A percentile compares a stretch with the other conserved stretches of the same genome.
Conservation (phyloP, 2,329 filamentous ascomycete genomes). For the Boeremia lycopersici region DNA sequence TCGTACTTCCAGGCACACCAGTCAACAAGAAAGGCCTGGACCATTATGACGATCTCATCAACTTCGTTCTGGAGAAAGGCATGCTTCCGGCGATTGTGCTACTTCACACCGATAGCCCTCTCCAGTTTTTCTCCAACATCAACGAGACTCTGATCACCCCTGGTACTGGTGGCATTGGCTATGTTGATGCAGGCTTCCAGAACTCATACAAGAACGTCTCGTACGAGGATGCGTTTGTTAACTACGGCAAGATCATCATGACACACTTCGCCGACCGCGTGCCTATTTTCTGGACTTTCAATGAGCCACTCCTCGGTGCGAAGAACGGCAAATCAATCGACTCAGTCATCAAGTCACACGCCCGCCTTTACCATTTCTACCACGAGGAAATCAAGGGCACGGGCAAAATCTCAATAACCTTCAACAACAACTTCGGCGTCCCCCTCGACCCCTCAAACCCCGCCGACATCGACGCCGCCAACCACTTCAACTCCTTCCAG, state of each 20-base stretch:
- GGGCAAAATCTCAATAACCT: conserved; percentile 58
- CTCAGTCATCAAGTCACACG: conserved; percentile 53
- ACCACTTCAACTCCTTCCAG: conserved; percentile 53
- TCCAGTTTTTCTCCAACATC: conserved; percentile 51
- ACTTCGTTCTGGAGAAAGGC: conserved; percentile 56
- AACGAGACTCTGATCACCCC: conserved; percentile 25
- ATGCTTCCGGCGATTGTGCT: conserved; percentile 58
- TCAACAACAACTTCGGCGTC: conserved; percentile 50
- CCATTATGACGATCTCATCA: conserved; percentile 62
- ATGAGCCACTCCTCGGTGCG: conserved; percentile 56
- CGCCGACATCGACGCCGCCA: conserved; percentile 53
- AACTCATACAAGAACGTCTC: conserved; percentile 49
- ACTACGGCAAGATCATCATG: conserved; percentile 61
- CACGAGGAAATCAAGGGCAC: conserved; percentile 59
- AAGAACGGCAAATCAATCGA: conserved; percentile 50
- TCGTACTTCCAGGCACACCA: conserved; percentile 56
- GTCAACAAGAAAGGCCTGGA: conserved; percentile 58
- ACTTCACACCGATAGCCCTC: conserved; percentile 57
- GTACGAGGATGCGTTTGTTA: conserved; percentile 58
- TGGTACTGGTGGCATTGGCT: conserved; percentile 33
- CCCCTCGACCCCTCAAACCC: conserved; percentile 47
- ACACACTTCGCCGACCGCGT: conserved; percentile 59
- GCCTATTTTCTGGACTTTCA: conserved; percentile 60
- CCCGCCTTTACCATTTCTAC: conserved; percentile 59
- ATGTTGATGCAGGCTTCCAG: conserved; percentile 46